Evolutionary conservation across 75 land plant species (phyloP), one percentile per base, ranked within the genome.

Genomic region (Picea glauca): DNA sequence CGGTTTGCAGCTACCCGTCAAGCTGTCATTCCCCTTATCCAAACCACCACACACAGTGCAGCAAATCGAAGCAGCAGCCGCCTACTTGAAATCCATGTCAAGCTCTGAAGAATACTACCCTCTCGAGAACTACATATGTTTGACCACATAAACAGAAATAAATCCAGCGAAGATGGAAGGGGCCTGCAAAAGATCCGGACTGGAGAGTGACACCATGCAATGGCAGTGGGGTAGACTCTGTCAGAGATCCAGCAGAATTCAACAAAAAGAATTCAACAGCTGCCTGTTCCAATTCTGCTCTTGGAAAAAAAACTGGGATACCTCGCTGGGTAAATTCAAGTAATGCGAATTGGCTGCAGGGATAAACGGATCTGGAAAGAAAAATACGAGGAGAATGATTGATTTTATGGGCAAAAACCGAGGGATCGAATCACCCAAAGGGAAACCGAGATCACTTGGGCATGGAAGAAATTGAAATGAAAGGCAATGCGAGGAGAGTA

Each of bases 61-160:
- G 7, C 1, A 62, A 18, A 21, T 18, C 21, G 8, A 21, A 21
- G n/a, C 63, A 7, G 63, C 63, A 9, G 63, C 63, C 8, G 8
- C 35, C 74, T 72, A 72, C 74, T 72, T 72, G 74, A 72, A 72
- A 72, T 72, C 74, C 74, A 72, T 72, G 50, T 38, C 74, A 72
- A 38, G 8, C 20, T 35, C 74, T 63, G 4, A 1, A 9, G 56
- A 50, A 50, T 50, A 50, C 56, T 50, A 50, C 56, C 56, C 12
- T 1, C 56, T 50, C 56, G 56, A 50, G 56, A 1, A 50, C 56
- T 50, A 50, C 56, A 50, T 8, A 8, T 8, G 56, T 50, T 50
- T 50, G 63, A 62, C 63, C 50, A 72, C 18, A 18, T 72, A 35
- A 43, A 13, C 74, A 38, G 54, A 72, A 43, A 72, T 5, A 2